Percentiles rank a stretch among this genome's conserved stretches.
These are phyloP conservation scores for Cyclostephanos invisitatus DNA, from an alignment of 108 stramenopile genomes.

Conservation along the genomic window DNA sequence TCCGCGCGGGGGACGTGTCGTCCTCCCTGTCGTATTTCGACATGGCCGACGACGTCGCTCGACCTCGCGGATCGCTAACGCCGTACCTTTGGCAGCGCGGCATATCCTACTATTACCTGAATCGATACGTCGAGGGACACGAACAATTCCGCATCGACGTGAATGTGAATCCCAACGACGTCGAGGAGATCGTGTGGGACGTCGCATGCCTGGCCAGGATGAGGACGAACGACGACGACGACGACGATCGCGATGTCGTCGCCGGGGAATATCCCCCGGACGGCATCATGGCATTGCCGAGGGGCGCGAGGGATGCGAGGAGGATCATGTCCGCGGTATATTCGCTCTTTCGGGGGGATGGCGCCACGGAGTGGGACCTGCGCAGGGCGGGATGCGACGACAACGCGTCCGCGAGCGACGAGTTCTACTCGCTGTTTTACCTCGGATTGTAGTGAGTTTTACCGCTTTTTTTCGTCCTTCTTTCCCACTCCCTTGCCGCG, in stretches of 20 bases:
- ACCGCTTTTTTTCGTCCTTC: neutral
- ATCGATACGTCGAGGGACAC: conserved; percentile 54
- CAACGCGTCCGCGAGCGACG: conserved; percentile 50
- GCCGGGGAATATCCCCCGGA: conserved; percentile 30
- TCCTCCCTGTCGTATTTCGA: conserved; percentile 57
- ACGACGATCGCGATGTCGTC: no score
- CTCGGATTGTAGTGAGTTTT: conserved; percentile 25
- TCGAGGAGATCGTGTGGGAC: conserved; percentile 87
- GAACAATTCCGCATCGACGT: conserved; percentile 56
- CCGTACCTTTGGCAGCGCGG: conserved; percentile 83
- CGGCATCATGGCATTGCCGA: conserved; percentile 52
- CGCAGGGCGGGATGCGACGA: conserved; percentile 56
- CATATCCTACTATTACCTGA: conserved; percentile 65
- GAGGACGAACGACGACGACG: conserved; percentile 9
- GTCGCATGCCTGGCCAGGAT: conserved; percentile 60
- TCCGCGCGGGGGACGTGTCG: conserved; percentile 53
- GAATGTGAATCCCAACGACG: conserved; percentile 61
- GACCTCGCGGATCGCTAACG: conserved; percentile 32
- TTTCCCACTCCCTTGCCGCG: no score
- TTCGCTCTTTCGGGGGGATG: conserved; percentile 63
- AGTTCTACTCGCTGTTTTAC: conserved; percentile 77
- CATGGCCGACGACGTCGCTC: conserved; percentile 32
- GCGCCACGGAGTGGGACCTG: conserved; percentile 64
- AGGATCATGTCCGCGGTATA: conserved; percentile 70
- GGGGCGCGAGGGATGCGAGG: conserved; percentile 64